Evolutionary conservation across 345 rosid genomes (phyloP), one percentile per base, ranked within the genome.

Genomic region (Syzygium grande): DNA sequence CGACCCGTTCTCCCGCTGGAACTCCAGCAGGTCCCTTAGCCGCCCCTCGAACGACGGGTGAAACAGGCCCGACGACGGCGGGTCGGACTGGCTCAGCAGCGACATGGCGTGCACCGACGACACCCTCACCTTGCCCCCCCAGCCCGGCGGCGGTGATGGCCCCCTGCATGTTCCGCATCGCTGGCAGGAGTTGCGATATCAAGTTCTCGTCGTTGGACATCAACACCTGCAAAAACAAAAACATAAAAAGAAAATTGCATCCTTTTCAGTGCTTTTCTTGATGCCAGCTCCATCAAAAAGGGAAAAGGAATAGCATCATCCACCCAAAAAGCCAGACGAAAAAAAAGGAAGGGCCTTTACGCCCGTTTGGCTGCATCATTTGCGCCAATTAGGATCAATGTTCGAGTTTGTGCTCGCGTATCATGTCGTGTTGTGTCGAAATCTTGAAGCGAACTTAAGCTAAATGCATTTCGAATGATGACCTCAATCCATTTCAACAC

Each of bases 81-180:
- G 98, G 65, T 93, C 98, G 41, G 99, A 96, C 86, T 85, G 93
- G 52, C 92, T 88, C 90, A 98, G 88, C 59, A 96, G 92, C 86
- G 99, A 90, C 99, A 98, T 98, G 49, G 98, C 89, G 87, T 96
- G 98, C 46, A 96, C 98, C 16, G 99, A 94, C 17, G 99, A 98
- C 29, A 98, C 98, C 94, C 93, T 94, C 51, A 98, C 90, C 89
- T 94, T 95, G 53, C 95, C 97, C 25, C 25, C 97, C 97, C 85
- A 96, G 92, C 1, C 95, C 93, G 63, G 90, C 97, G n/a, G 94
- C 88, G 80, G 87, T 92, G 27, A 96, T 93, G n/a, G 98, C 99
- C 27, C 89, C 93, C 77, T 95, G 96, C 89, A 98, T 85, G 85
- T 98, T 95, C 88, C 90, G 91, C 98, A 98, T 93, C 14, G 99